Evolutionary conservation across 495 filamentous ascomycete species (phyloP), one percentile per base, ranked within the genome.

Genomic region (Jackrogersella multiformis): DNA sequence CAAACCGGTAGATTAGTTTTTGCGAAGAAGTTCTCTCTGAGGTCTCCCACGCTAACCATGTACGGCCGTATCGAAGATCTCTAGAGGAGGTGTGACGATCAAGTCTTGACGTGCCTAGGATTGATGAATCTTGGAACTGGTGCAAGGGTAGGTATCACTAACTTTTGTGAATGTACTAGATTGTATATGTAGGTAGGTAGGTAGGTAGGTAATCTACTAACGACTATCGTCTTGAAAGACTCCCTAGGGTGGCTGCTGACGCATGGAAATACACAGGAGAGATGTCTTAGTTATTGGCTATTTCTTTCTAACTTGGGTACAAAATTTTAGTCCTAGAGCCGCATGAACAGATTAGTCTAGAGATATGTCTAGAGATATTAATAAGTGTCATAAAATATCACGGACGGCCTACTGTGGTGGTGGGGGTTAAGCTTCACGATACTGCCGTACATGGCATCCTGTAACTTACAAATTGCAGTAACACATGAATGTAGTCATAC

Each of bases 1-100:
- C 49, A 45, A 53, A 35, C 60, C 49, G 35, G 66, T 55, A 41
- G 45, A 46, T 45, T 56, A 42, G 41, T 56, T 42, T 26, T 28
- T 64, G 36, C 48, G 55, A 55, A 2, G 16, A 53, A 9, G 34
- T 44, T 21, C 21, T 65, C 49, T n/a, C n/a, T n/a, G n/a, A n/a
- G 51, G 56, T 61, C 42, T 38, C 21, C 28, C 53, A 48, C 18
- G 56, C 44, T 69, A 44, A 10, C 30, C 49, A 65, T 61, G 18
- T 70, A 70, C 67, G 67, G 67, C 67, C 67, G 67, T 70, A 70
- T 42, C 61, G 12, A 65, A 48, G 56, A 70, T 70, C 61, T 61
- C n/a, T 23, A 53, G 42, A 16, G 44, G 39, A 70, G 44, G 67
- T 70, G 38, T 61, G 49, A 70, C 67, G 67, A 65, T 70, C 51